phyloP scores from a whole-genome alignment of 2,329 filamentous ascomycete genomes.

The Aspergillus ustus region DNA sequence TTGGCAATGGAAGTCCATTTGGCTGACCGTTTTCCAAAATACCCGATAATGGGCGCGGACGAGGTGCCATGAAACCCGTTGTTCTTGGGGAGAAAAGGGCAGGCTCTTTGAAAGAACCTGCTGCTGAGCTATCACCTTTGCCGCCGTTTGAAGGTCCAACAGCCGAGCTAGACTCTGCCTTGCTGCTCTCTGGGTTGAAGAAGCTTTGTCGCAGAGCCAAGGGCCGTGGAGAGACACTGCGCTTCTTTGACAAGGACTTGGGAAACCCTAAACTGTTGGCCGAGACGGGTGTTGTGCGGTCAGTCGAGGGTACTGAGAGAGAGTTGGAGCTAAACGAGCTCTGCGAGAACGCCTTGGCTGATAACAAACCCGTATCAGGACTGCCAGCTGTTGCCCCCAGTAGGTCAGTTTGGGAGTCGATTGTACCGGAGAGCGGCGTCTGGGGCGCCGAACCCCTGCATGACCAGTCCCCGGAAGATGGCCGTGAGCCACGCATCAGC shows the following conservation, averaged over 20 bases:
- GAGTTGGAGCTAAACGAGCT: conserved; percentile 31
- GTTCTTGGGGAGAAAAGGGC: conserved; percentile 52
- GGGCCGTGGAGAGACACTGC: conserved; percentile 41
- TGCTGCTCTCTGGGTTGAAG: conserved; percentile 14
- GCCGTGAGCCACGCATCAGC: conserved; percentile 39
- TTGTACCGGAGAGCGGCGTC: conserved; percentile 27
- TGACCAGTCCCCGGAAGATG: conserved; percentile 42
- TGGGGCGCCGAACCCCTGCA: conserved; percentile 38
- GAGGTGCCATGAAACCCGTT: conserved; percentile 47
- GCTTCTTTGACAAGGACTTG: conserved; percentile 35
- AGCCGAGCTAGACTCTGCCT: conserved; percentile 23
- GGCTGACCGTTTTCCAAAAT: conserved; percentile 21
- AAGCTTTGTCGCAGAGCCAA: conserved; percentile 43
- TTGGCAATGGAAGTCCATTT: conserved; percentile 23
- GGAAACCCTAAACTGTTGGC: conserved; percentile 29
- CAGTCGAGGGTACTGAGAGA: conserved; percentile 32
- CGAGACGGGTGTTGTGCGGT: conserved; percentile 31
- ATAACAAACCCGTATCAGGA: conserved; percentile 22
- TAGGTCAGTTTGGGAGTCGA: conserved; percentile 10
- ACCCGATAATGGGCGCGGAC: conserved; percentile 40
- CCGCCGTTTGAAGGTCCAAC: conserved; percentile 28
- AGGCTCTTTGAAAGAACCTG: conserved; percentile 40
- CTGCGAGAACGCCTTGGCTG: conserved; percentile 30
- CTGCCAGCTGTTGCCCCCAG: conserved; percentile 15
- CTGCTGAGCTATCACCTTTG: conserved; percentile 44